These are phyloP conservation scores for Hypocrella siamensis DNA, from an alignment of 2,329 filamentous ascomycete species.

Conservation along the genomic window DNA sequence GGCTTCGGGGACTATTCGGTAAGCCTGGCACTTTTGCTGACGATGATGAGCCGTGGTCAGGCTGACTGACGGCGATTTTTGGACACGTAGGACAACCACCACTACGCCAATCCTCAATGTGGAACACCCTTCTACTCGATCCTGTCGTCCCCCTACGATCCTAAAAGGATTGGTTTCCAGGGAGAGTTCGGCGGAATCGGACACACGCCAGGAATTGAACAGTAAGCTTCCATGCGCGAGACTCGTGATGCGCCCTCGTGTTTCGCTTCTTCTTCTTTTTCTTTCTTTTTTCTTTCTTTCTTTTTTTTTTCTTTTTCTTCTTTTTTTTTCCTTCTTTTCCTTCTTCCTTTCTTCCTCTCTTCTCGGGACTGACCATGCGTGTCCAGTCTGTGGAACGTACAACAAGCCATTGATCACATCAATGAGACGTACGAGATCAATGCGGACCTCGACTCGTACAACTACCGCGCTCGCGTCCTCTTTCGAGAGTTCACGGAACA, in stretches of 20 bases:
- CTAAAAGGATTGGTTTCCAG: conserved; percentile 47
- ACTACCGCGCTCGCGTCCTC: conserved; percentile 46
- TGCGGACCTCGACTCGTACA: conserved; percentile 41
- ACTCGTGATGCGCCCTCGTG: too few species aligned
- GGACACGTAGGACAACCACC: conserved; percentile 47
- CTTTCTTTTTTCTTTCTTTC: too few species aligned
- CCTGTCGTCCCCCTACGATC: conserved; percentile 37
- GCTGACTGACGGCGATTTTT: not conserved
- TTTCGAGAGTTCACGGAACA: conserved; percentile 46
- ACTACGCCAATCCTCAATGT: conserved; percentile 57
- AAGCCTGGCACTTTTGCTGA: too few species aligned
- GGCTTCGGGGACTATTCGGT: conserved; percentile 47
- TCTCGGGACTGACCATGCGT: too few species aligned
- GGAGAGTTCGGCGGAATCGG: conserved; percentile 60
- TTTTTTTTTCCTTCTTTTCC: too few species aligned
- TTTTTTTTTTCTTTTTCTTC: too few species aligned
- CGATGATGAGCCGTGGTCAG: too few species aligned
- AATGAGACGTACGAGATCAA: conserved; percentile 55
- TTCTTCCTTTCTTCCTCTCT: too few species aligned
- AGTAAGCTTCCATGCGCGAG: too few species aligned
- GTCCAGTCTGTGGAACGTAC: conserved; percentile 46
- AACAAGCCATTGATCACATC: conserved; percentile 40
- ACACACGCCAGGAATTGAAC: conserved; percentile 43
- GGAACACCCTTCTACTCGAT: conserved; percentile 53
- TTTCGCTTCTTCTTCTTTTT: too few species aligned